Conservation (phyloP, 306 rosid genomes). For the Cicer judaicum region DNA sequence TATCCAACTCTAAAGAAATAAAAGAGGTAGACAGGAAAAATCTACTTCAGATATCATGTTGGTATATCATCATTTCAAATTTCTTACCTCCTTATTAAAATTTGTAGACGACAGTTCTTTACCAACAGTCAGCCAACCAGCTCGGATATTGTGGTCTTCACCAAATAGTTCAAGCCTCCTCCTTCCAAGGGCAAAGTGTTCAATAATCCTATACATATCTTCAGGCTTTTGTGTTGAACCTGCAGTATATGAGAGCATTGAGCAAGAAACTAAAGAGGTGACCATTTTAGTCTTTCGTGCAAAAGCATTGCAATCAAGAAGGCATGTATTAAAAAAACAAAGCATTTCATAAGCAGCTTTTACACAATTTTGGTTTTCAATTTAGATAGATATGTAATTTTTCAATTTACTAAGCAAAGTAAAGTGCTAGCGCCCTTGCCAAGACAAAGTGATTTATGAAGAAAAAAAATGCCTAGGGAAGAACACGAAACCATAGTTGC, state of each 20-base stretch:
- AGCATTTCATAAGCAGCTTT: constrained; percentile 18
- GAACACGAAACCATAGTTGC: not conserved
- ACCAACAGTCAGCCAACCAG: constrained; percentile 95
- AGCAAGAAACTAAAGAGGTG: constrained; percentile 20
- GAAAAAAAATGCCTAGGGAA: not conserved
- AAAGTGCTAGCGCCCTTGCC: constrained; percentile 16
- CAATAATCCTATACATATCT: constrained; percentile 96
- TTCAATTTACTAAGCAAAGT: constrained; percentile 5
- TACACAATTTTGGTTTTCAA: constrained; percentile 15
- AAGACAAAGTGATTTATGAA: constrained; percentile 17
- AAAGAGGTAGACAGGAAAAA: constrained; percentile 20
- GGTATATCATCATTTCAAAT: constrained; percentile 18
- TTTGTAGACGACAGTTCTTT: constrained; percentile 85
- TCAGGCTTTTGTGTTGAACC: constrained; percentile 99
- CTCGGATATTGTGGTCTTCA: constrained; percentile 94
- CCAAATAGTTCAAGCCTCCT: constrained; percentile 97
- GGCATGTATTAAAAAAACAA: constrained; percentile 5
- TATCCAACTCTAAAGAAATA: constrained; percentile 21
- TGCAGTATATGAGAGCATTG: constrained; percentile 48
- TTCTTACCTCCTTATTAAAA: constrained; percentile 78
- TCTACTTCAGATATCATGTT: constrained; percentile 1
- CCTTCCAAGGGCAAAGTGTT: constrained; percentile 99
- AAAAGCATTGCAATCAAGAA: constrained; percentile 16
- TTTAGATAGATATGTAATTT: not conserved
- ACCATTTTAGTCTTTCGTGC: constrained; percentile 32